phyloP scores from a whole-genome alignment of 2,329 filamentous ascomycete genomes.

The Talaromyces sp. region DNA sequence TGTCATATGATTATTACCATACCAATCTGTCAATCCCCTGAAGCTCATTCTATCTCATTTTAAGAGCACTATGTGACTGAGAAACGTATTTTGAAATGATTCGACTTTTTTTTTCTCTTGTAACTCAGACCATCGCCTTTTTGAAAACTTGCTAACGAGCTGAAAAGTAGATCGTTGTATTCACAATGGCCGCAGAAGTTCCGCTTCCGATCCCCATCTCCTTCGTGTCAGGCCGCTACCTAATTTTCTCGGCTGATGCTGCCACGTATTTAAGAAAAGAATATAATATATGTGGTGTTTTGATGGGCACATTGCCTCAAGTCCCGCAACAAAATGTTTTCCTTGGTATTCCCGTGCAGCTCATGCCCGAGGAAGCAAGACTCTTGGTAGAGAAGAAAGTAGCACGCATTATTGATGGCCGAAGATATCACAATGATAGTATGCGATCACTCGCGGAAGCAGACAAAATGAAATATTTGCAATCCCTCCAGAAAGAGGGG shows the following conservation, averaged over 20 bases:
- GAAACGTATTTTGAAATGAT: constrained; percentile 42
- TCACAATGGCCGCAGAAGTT: constrained; percentile 34
- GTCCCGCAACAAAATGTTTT: constrained; percentile 94
- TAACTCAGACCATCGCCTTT: background rate
- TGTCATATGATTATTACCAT: constrained; percentile 61
- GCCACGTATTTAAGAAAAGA: constrained; percentile 73
- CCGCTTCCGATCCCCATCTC: constrained; percentile 71
- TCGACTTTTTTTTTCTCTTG: constrained; percentile 16
- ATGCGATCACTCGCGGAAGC: constrained; percentile 58
- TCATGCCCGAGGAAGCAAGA: constrained; percentile 85
- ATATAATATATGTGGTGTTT: constrained; percentile 79
- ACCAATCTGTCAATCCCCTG: constrained; percentile 83
- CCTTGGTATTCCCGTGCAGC: constrained; percentile 78
- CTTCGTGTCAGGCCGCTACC: constrained; percentile 72
- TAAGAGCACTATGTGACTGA: constrained; percentile 41
- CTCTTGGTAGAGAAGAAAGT: constrained; percentile 72
- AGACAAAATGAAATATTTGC: constrained; percentile 61
- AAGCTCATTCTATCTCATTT: constrained; percentile 47
- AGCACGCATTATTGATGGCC: constrained; percentile 79
- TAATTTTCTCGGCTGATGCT: constrained; percentile 82
- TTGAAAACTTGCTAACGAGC: constrained; percentile 5
- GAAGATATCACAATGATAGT: constrained; percentile 62
- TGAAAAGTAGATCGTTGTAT: constrained; percentile 3
- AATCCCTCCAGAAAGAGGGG: constrained; percentile 54
- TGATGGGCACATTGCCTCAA: constrained; percentile 85